Percentiles rank a stretch among this genome's conserved stretches.
Conservation (phyloP, 805 yeast genomes). For the Myxozyma kluyveri region DNA sequence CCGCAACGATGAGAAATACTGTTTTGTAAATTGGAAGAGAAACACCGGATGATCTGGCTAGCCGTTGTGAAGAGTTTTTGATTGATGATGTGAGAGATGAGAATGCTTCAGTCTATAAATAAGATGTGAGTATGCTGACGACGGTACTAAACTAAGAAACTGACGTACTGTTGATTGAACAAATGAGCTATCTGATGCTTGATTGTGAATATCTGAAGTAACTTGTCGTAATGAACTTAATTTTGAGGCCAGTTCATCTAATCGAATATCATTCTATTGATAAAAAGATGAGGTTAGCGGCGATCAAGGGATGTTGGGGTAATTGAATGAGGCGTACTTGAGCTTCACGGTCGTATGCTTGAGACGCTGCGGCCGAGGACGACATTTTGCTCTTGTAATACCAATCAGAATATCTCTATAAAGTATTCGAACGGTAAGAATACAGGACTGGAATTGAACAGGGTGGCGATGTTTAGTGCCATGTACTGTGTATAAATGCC, state of each 20-base stretch:
- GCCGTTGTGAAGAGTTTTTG: constrained; percentile 46
- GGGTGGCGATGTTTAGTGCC: background rate
- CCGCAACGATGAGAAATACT: constrained; percentile 37
- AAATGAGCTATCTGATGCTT: constrained; percentile 51
- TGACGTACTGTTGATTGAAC: constrained; percentile 41
- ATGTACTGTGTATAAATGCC: too few species aligned
- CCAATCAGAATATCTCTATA: background rate
- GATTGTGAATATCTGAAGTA: constrained; percentile 64
- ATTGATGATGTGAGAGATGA: constrained; percentile 43
- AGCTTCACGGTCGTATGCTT: constrained; percentile 35
- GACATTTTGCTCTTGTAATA: constrained; percentile 9
- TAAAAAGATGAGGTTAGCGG: constrained; percentile 4
- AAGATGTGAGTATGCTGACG: background rate
- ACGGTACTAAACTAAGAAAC: background rate
- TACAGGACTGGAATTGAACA: background rate
- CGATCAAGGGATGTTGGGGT: too few species aligned
- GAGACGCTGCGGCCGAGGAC: constrained; percentile 22
- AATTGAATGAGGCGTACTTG: constrained; percentile 31
- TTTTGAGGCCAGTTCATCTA: constrained; percentile 63
- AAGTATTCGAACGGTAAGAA: constrained; percentile 1
- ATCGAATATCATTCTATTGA: constrained; percentile 57
- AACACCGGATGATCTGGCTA: constrained; percentile 50
- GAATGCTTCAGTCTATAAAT: constrained; percentile 26
- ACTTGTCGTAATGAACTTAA: constrained; percentile 61
- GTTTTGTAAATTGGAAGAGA: constrained; percentile 53